Evolutionary conservation across 768 basidiomycete species (phyloP), one percentile per base, ranked within the genome.

Genomic region (Sarcomyxa edulis): DNA sequence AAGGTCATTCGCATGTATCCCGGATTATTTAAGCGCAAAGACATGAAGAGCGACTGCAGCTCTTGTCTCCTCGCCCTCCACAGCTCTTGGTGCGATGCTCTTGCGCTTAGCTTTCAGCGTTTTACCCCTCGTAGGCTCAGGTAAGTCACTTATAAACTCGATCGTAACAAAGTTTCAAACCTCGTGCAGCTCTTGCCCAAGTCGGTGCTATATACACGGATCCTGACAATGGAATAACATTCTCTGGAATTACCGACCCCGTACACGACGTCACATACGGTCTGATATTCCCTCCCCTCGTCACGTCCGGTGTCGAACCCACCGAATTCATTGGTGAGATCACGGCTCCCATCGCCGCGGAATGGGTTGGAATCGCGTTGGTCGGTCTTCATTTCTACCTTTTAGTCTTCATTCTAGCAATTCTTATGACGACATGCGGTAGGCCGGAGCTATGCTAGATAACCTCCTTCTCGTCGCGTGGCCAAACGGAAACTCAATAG

Each of bases 291-390:
- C 77, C 77, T 19, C 71, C 71, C 14, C 51, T 70, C 11, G 61
- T 58, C 5, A 54, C 63, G 9, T 60, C 63, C 6, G 63, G 60
- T 9, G 40, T 58, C 19, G 58, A 63, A 19, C 54, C 70, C 15
- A 62, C 59, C 11, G 79, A 82, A 47, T 81, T 80, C 51, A 76
- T 82, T 46, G 80, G 72, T 35, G 74, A 78, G 54, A 72, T 81
- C 32, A 68, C 78, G 18, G 71, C 75, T 6, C 78, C 80, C 7
- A 58, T 76, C 26, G 64, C 48, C 5, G 65, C 66, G n/a, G 50
- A 65, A 61, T 82, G 78, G 78, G 66, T 67, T 12, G 79, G 79
- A 36, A 54, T 71, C 22, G 59, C 74, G 6, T 68, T 78, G 5
- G 71, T 64, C 10, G 75, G n/a, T n/a, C n/a, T n/a, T n/a, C n/a